A percentile compares a stretch with the other conserved stretches of the same genome.
phyloP scores from a whole-genome alignment of 768 basidiomycete species.

The Paxillus involutus region DNA sequence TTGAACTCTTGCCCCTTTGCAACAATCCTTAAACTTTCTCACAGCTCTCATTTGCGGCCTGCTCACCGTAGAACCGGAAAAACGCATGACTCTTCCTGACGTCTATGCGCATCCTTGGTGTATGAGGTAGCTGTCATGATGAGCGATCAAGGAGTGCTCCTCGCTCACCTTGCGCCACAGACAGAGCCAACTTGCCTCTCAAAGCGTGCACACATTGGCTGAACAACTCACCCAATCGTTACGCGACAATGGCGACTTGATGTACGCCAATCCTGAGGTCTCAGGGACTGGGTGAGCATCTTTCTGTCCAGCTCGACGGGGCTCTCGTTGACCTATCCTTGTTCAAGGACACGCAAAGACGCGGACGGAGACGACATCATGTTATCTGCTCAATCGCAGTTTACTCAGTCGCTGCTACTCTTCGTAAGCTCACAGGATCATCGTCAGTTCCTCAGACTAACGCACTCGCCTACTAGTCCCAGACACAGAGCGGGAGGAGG shows the following conservation, averaged over 20 bases:
- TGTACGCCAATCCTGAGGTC: slow-evolving; percentile 61
- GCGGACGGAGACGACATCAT: slow-evolving; percentile 62
- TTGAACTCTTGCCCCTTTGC: slow-evolving; percentile 2
- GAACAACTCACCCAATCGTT: slow-evolving; percentile 70
- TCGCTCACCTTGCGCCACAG: slow-evolving; percentile 34
- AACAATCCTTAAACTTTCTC: slow-evolving; percentile 1
- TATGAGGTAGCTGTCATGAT: slow-evolving; percentile 46
- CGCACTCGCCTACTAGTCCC: slow-evolving; percentile 50
- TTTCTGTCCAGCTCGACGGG: background rate
- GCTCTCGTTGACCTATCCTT: background rate
- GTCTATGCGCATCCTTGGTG: slow-evolving; percentile 72
- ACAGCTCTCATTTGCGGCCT: slow-evolving; percentile 77
- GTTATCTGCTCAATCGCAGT: slow-evolving; percentile 65
- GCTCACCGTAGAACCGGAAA: slow-evolving; percentile 65
- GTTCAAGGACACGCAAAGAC: slow-evolving; percentile 32
- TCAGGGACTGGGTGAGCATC: slow-evolving; percentile 31
- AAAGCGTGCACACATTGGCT: slow-evolving; percentile 55
- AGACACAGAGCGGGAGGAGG: slow-evolving; percentile 73
- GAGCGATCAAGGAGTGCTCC: too few species aligned
- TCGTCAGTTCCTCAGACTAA: background rate
- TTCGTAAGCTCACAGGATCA: slow-evolving; percentile 53
- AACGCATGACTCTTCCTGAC: slow-evolving; percentile 64
- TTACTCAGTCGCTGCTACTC: slow-evolving; percentile 77
- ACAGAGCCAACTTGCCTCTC: slow-evolving; percentile 65
- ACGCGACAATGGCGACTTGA: slow-evolving; percentile 71